Evolutionary conservation across 352 stramenopile species (phyloP).

Genomic region (Pythium diclinum): DNA sequence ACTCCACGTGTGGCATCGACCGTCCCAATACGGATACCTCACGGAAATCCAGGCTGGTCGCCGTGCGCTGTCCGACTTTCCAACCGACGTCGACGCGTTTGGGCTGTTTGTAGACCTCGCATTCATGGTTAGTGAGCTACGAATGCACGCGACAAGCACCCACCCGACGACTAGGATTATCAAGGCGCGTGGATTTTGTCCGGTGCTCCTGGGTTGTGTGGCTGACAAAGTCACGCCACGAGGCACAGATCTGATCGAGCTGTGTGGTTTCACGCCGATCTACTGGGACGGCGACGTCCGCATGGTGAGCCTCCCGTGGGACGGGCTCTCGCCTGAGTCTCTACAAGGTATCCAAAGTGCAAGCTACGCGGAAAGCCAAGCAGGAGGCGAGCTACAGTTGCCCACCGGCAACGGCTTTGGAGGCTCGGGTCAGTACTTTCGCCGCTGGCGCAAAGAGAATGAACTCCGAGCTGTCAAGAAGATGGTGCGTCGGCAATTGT

Average conservation of each 20-base stretch:
- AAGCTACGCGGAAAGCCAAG: neutral
- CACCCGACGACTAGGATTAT: neutral
- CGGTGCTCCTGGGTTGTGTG: neutral
- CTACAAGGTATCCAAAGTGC: neutral
- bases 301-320: conserved; percentile 2
- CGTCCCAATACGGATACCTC: conserved; percentile 3
- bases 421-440: neutral
- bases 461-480: neutral
- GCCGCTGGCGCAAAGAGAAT: neutral
- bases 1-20: conserved; percentile 3
- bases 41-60: neutral
- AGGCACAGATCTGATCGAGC: conserved; percentile 2
- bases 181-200: neutral
- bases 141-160: neutral
- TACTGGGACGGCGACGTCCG: conserved; percentile 1
- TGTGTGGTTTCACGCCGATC: neutral
- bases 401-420: neutral
- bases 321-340: neutral
- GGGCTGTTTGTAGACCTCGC: conserved; percentile 5
- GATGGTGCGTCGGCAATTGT: neutral
- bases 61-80: neutral
- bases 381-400: neutral
- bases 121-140: neutral
- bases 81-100: neutral
- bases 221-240: conserved; percentile 7